Evolutionary conservation across 2,329 filamentous ascomycete species (phyloP).

Genomic region (Salinomyces thailandicus): DNA sequence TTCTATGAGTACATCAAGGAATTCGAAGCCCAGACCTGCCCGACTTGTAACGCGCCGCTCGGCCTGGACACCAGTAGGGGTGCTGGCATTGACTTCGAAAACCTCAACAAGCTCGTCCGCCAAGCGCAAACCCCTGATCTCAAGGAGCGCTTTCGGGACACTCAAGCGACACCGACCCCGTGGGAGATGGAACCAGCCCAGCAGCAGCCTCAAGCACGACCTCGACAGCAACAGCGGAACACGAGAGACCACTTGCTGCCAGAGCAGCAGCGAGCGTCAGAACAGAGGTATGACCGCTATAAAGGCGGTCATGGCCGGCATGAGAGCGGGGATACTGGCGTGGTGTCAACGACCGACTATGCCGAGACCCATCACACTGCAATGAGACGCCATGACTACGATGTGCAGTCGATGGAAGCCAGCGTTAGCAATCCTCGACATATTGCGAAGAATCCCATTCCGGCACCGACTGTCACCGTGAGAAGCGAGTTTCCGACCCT

Average conservation of each 20-base stretch:
- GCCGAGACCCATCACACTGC: conserved; percentile 60
- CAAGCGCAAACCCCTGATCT: conserved; percentile 50
- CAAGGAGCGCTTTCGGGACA: conserved; percentile 29
- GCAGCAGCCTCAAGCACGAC: conserved; percentile 9
- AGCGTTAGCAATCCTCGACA: conserved; percentile 63
- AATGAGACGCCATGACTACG: conserved; percentile 78
- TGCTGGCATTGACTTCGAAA: conserved; percentile 72
- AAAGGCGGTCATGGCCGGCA: conserved; percentile 54
- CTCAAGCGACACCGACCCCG: conserved; percentile 47
- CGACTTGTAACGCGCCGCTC: conserved; percentile 82
- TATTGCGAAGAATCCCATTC: conserved; percentile 71
- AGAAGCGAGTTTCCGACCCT: conserved; percentile 95
- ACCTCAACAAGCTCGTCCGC: conserved; percentile 86
- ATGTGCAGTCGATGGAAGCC: conserved; percentile 91
- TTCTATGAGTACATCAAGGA: conserved; percentile 98
- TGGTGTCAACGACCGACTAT: conserved; percentile 68
- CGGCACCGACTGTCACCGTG: conserved; percentile 81
- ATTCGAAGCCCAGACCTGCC: conserved; percentile 87
- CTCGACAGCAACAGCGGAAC: conserved; percentile 8
- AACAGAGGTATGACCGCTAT: conserved; percentile 16
- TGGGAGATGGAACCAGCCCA: conserved; percentile 48
- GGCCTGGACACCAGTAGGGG: conserved; percentile 86
- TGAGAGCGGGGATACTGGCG: conserved; percentile 66
- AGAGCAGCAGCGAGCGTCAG: conserved; percentile 9
- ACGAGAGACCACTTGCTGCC: conserved; percentile 19